Percentiles rank a stretch among this genome's conserved stretches.
These are phyloP conservation scores for Cutaneotrichosporon sp. DNA, from an alignment of 1,284 basidiomycete genomes.

Conservation along the genomic window DNA sequence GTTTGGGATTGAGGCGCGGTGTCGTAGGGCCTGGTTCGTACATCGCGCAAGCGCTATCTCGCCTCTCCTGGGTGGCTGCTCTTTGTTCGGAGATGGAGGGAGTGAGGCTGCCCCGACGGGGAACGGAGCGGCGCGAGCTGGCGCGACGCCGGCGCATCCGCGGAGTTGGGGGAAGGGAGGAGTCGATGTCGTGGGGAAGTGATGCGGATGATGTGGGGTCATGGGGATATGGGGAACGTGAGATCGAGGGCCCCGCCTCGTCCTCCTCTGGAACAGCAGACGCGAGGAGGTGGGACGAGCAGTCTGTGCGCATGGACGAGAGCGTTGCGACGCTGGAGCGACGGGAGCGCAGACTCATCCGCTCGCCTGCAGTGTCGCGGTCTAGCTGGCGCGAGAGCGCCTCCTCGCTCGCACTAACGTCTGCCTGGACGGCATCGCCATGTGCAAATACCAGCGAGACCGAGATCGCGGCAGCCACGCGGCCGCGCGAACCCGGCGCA, in stretches of 20 bases:
- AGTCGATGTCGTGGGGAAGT: constrained; percentile 2
- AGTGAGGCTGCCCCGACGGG: not conserved
- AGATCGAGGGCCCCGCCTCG: constrained; percentile 5
- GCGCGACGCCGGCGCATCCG: constrained; percentile 7
- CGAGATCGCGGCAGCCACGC: constrained; percentile 28
- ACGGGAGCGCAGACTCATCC: constrained; percentile 45
- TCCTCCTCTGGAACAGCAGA: constrained; percentile 33
- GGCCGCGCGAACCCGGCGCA: constrained; percentile 23
- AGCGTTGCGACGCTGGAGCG: constrained; percentile 40
- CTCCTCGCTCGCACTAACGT: constrained; percentile 30
- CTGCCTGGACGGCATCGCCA: constrained; percentile 25
- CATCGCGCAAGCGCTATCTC: not conserved
- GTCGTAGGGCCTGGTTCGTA: not conserved
- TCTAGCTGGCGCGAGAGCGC: constrained; percentile 44
- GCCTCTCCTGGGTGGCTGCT: not conserved
- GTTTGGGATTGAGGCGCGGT: constrained; percentile 38
- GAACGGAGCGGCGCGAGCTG: not conserved
- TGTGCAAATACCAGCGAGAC: constrained; percentile 43
- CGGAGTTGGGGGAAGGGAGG: not conserved
- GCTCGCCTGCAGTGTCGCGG: constrained; percentile 41
- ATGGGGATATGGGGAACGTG: not conserved
- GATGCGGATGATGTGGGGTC: not conserved
- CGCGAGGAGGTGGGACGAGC: constrained; percentile 6
- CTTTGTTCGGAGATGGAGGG: not conserved
- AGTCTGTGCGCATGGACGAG: constrained; percentile 20